Conservation (phyloP, 371 early-diverging fungal species). For the Ecytonucleospora hepatopenaei region DNA sequence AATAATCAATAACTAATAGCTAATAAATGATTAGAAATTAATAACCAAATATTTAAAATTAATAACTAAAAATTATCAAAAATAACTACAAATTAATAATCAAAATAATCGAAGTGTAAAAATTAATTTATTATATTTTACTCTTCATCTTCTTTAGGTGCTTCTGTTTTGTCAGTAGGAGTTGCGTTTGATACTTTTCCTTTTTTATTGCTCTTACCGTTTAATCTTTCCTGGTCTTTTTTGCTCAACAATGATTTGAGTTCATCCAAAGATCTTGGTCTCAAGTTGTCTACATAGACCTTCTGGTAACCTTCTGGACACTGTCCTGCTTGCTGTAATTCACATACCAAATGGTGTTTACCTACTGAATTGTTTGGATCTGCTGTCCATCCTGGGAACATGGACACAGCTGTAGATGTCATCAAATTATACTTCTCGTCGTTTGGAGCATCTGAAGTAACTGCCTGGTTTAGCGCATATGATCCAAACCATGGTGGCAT, state of each 20-base stretch:
- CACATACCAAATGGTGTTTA: neutral
- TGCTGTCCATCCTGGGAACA: neutral
- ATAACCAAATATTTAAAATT: too few relatives aligned
- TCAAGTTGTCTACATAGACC: conserved; percentile 1
- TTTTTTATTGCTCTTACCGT: neutral
- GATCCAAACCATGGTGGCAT: neutral
- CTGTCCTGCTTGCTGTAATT: neutral
- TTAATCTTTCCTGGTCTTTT: neutral
- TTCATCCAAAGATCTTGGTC: neutral
- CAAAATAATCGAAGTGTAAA: too few relatives aligned
- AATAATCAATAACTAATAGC: too few relatives aligned
- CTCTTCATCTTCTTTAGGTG: neutral
- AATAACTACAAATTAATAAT: too few relatives aligned
- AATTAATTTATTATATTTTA: too few relatives aligned
- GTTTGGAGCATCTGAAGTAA: neutral
- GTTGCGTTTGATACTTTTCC: too few relatives aligned
- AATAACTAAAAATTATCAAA: too few relatives aligned
- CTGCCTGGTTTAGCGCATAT: neutral
- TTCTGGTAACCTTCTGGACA: conserved; percentile 1
- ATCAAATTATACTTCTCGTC: neutral
- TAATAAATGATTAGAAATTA: too few relatives aligned
- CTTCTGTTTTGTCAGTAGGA: neutral
- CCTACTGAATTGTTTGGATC: neutral
- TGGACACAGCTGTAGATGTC: neutral
- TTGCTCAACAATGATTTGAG: neutral